These are phyloP conservation scores for Exophiala aquamarina DNA, from an alignment of 2,329 filamentous ascomycete genomes.

Conservation along the genomic window DNA sequence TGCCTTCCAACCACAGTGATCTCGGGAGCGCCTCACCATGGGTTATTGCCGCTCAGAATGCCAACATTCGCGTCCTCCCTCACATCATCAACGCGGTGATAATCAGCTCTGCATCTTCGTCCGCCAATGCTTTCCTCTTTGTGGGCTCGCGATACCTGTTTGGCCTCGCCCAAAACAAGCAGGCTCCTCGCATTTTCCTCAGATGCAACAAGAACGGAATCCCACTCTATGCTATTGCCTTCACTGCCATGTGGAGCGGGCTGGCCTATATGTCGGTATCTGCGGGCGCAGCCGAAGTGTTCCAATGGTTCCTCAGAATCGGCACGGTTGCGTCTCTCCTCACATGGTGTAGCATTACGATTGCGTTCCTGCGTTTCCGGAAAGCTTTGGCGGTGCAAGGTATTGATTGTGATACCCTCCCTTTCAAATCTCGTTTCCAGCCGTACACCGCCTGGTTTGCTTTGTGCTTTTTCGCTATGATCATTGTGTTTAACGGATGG, in stretches of 20 bases:
- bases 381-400: conserved; percentile 63
- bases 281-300: conserved; percentile 36
- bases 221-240: conserved; percentile 60
- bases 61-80: conserved; percentile 36
- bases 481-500: conserved; percentile 19
- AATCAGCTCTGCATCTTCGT: conserved; percentile 40
- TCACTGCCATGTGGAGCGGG: conserved; percentile 48
- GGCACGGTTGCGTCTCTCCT: conserved; percentile 49
- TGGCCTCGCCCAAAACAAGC: conserved; percentile 27
- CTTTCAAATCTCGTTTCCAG: conserved; percentile 11
- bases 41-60: conserved; percentile 47
- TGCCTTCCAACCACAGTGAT: conserved; percentile 57
- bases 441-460: conserved; percentile 12
- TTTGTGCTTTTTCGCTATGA: conserved; percentile 9
- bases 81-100: conserved; percentile 42
- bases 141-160: conserved; percentile 36
- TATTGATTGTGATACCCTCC: background rate
- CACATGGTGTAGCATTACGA: conserved; percentile 50
- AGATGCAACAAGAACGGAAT: background rate
- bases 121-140: conserved; percentile 41
- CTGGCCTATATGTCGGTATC: conserved; percentile 39
- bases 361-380: conserved; percentile 49
- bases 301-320: conserved; percentile 47
- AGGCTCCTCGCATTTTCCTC: conserved; percentile 49
- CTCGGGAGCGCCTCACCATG: conserved; percentile 50